Evolutionary conservation across 83 land plant genomes (phyloP), one percentile per base, ranked within the genome.

Genomic region (Larix sibirica): DNA sequence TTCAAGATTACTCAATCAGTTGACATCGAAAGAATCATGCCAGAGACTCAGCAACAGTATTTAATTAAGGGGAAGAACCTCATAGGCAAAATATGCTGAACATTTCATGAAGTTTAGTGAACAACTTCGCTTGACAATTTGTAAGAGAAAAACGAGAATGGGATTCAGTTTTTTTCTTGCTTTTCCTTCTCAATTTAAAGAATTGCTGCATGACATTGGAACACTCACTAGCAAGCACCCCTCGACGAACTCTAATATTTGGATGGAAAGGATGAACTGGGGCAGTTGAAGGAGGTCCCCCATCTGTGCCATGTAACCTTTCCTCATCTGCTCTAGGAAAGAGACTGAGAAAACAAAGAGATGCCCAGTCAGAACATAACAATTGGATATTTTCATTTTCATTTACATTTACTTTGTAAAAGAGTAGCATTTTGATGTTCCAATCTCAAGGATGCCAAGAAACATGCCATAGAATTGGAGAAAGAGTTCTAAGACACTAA

Each of bases 201-300:
- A 95, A 96, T 6, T 89, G 90, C 79, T 89, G 92, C 99, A 96
- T 96, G 60, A 85, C 76, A 17, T 91, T 90, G 58, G 96, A 90
- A 80, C 99, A 93, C 36, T 96, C 97, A 67, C 89, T 79, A 70
- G 87, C 90, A 20, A 96, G 85, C 65, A 96, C 88, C 18, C 92
- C 93, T 36, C 97, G 90, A 28, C 96, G 88, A 40, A 95, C 86
- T 12, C 65, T 84, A 79, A 96, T 93, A 44, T 91, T 90, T 71
- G 94, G 94, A 50, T 96, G 97, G 78, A 96, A 96, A 1, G 99
- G 99, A 81, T 96, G 99, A 64, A 89, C 86, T 59, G 92, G 95
- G n/a, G 88, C 85, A 28, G 80, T 80, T 4, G 84, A 82, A 65
- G 83, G 90, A 24, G 80, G 82, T 17, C 83, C 20, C 33, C 5